Evolutionary conservation across 768 basidiomycete genomes (phyloP), one percentile per base, ranked within the genome.

Genomic region (Leccinum pellstonianum): DNA sequence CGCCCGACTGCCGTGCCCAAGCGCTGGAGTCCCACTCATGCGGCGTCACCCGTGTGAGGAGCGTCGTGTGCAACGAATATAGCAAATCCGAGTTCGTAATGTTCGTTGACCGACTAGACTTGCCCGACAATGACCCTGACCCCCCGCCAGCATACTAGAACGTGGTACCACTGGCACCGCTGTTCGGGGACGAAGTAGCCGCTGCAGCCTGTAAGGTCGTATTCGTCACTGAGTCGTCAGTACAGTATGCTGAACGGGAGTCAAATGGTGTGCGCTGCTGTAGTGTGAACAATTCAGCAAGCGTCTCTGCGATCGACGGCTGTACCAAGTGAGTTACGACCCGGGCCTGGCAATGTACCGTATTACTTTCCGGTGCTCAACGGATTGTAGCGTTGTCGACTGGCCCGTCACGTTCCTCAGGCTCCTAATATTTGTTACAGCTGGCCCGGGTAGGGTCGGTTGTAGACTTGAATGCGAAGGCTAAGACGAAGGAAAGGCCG

Each of bases 31-130:
- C 81, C 87, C 88, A 90, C 64, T 90, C 87, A 53, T 82, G 79
- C 4, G 81, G 80, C 10, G 85, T 86, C 7, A 87, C 80, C n/a
- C 82, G 80, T 14, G 74, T 71, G 50, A 80, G 70, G 47, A 89
- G 80, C 4, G 84, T 81, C 15, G 76, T 75, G 62, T 90, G 82
- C 43, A 89, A 65, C 3, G 86, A 81, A 58, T 81, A 79, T 11
- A 89, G 77, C 19, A 90, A 77, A 62, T 89, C 87, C 38, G 85
- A 73, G 68, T 85, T 87, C n/a, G 84, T 85, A 49, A 87, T 77
- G 43, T 61, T 66, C 12, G 64, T 70, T 2, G 76, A 73, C 35
- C 64, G 63, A 29, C 61, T 55, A 7, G 68, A 55, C 43, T 57
- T 63, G 31, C 46, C 59, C 25, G 69, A 70, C 9, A n/a, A 43